Base-by-base conservation (phyloP, 2,329 filamentous ascomycete genomes). In the Diaporthe velutina region DNA sequence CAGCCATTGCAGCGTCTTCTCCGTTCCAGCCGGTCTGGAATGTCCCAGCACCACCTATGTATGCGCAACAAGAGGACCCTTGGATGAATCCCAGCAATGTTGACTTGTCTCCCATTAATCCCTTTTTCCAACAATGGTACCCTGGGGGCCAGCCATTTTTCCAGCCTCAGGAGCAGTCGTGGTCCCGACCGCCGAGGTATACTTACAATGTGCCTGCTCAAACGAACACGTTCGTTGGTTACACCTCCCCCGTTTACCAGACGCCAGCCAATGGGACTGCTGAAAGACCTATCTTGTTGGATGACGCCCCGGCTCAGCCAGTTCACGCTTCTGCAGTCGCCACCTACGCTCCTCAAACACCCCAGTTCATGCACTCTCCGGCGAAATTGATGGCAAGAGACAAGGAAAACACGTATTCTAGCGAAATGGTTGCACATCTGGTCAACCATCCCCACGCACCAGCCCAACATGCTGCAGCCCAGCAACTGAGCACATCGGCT, bases 271-370 rank as follows among this genome's bases (percentile, higher is more conserved):
- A 33, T 9, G 70, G 70, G 35, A 64, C 70, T 55, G 71, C 42
- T 25, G 45, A 30, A 4, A 28, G 33, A 15, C 71, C 71, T 15
- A 70, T 70, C 15, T 52, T 70, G 10, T 52, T 73, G 42, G 52
- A 70, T n/a, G 70, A 61, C 17, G 45, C 13, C 17, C 70, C 70
- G 35, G 13, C 25, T 35, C 70, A 54, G 48, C 9, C 48, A 22
- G 30, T 38, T 25, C 17, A 15, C 5, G 25, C 30, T 5, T 42
- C 70, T 72, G 15, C 17, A 17, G 33, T 25, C 15, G 6, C 71
- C 25, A 22, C 54, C n/a, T 8, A 35, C 3, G 17, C 40, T n/a
- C 22, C 38, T 12, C 52, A 67, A 28, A 17, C 35, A n/a, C 7
- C 33, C 22, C 61, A 68, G 17, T 25, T 19, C 9, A 42, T 35